Evolutionary conservation across 2,329 filamentous ascomycete genomes (phyloP), one percentile per base, ranked within the genome.

Genomic region (Sarocladiaceae sp.): DNA sequence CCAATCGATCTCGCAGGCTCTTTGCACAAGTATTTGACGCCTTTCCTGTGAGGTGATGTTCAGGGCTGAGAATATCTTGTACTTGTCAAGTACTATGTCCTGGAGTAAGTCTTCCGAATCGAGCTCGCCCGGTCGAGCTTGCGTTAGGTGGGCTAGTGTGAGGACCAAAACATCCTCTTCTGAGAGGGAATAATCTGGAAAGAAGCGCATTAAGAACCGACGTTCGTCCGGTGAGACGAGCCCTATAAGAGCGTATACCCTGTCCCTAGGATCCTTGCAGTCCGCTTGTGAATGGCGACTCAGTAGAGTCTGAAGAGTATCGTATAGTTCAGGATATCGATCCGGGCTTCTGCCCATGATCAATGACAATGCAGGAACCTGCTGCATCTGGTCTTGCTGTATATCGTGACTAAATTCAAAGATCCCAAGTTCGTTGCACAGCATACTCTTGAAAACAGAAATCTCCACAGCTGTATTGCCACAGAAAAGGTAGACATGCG

Each of bases 191-290:
- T 33, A 33, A 15, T 33, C 29, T 8, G 29, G 29, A 15, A 33
- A 33, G 29, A 33, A 33, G 10, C 29, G 29, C 15, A 10, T 15
- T 15, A 33, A 15, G 10, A 8, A 33, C 29, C 29, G 8, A 8
- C 29, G 29, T 15, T 33, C 29, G 29, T 33, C 29, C 15, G 29
- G 8, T 8, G 29, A 10, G 29, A 33, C 29, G 29, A 33, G 29
- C 10, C 29, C 29, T 52, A 23, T 55, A 55, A 54, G 59, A 56
- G 56, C 29, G 29, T 10, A 33, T 15, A 33, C 29, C 15, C 29
- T 8, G 29, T 33, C 29, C 29, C 29, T 8, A 15, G 29, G 10
- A 33, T 33, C 29, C 29, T 33, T 33, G 29, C 29, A 33, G 8
- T 33, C 10, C 10, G 10, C 15, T 15, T 8, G 10, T 8, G 10